Conservation (phyloP, 306 rosid species). For the Glycyrrhiza uralensis region DNA sequence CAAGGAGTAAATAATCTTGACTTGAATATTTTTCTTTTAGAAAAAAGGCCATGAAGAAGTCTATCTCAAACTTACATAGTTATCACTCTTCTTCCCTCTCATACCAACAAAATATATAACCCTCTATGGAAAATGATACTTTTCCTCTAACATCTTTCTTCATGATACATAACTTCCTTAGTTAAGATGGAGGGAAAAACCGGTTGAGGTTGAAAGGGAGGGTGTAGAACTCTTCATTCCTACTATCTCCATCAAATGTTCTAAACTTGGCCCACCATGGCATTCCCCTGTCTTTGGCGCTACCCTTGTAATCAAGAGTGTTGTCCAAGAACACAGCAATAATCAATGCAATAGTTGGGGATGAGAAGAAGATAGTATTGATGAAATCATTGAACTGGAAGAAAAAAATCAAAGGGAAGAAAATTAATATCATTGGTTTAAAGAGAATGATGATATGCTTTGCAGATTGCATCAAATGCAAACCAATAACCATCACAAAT, state of each 20-base stretch:
- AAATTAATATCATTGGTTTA: neutral
- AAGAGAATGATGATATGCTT: neutral
- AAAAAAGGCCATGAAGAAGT: neutral
- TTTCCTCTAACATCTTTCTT: constrained; percentile 50
- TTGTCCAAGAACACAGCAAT: constrained; percentile 92
- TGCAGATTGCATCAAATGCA: neutral
- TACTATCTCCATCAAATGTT: constrained; percentile 77
- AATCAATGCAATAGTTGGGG: constrained; percentile 77
- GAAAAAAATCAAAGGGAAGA: neutral
- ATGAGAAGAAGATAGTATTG: constrained; percentile 88
- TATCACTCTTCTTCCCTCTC: constrained; percentile 28
- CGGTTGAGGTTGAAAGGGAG: constrained; percentile 97
- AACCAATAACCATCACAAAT: constrained; percentile 4
- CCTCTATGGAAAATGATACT: constrained; percentile 61
- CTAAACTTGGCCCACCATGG: constrained; percentile 98
- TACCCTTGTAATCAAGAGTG: constrained; percentile 84
- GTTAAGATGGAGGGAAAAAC: constrained; percentile 86
- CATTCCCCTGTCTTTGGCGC: constrained; percentile 95
- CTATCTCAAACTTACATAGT: constrained; percentile 22
- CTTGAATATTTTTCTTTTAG: too few relatives aligned
- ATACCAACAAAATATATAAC: constrained; percentile 10
- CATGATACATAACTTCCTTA: neutral
- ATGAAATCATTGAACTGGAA: constrained; percentile 94
- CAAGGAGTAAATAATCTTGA: neutral
- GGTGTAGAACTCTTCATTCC: constrained; percentile 96